Conservation (phyloP, 225 moss, liverwort and hornwort species). For the Pseudisothecium myosuroides region DNA sequence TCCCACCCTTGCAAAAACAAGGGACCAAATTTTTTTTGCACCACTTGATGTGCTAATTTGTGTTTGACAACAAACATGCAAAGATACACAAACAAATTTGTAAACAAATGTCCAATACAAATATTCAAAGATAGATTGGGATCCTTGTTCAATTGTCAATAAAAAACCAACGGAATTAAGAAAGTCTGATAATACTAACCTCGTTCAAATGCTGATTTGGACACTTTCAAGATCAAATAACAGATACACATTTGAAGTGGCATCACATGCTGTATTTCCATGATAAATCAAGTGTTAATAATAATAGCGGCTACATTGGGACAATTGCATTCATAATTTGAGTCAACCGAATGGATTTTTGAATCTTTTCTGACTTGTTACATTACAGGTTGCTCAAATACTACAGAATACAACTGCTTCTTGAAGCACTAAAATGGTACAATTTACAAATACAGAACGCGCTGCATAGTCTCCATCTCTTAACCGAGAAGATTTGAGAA, state of each 20-base stretch:
- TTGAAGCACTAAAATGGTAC: background rate
- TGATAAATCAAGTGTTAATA: background rate
- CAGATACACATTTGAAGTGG: background rate
- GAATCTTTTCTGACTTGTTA: background rate
- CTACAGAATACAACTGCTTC: background rate
- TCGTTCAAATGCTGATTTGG: background rate
- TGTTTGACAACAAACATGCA: background rate
- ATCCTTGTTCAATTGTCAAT: background rate
- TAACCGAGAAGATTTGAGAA: slow-evolving; percentile 33
- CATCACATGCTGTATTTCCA: background rate
- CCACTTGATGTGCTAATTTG: no score
- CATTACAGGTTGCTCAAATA: slow-evolving; percentile 1
- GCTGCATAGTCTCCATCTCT: background rate
- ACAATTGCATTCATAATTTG: background rate
- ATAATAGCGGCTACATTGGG: background rate
- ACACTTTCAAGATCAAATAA: background rate
- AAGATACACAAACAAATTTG: background rate
- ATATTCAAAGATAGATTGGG: background rate
- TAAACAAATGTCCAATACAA: background rate
- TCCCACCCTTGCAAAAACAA: background rate
- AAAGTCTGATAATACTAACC: background rate
- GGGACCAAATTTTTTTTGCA: background rate
- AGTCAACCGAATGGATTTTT: background rate
- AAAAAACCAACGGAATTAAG: background rate
- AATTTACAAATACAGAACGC: background rate